These are phyloP conservation scores for Clitocybe nebularis DNA, from an alignment of 1,284 basidiomycete genomes.

Conservation along the genomic window DNA sequence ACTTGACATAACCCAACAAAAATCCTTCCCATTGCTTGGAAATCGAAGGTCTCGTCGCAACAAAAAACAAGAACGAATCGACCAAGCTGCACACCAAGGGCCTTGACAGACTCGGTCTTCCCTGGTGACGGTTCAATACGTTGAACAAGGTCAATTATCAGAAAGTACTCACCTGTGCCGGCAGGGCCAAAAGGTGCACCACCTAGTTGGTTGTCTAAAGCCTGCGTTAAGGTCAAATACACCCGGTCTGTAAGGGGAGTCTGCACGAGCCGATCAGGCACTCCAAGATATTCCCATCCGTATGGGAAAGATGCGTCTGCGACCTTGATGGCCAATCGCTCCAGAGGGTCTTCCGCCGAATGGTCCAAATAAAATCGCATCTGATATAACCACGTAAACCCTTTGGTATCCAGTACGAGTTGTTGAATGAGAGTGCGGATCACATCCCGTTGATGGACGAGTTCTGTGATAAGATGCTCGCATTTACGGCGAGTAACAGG, in stretches of 20 bases:
- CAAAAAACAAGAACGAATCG: conserved; percentile 99
- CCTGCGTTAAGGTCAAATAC: conserved; percentile 95
- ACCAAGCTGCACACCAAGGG: conserved; percentile 95
- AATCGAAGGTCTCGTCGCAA: conserved; percentile 99
- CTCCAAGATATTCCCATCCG: conserved; percentile 98
- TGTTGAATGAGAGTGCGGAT: conserved; percentile 77
- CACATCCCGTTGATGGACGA: conserved; percentile 97
- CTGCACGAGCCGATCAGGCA: conserved; percentile 95
- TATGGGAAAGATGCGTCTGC: conserved; percentile 95
- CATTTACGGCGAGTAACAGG: conserved; percentile 93
- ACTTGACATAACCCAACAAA: conserved; percentile 99
- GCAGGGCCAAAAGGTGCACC: conserved; percentile 98
- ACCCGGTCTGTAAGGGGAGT: conserved; percentile 98
- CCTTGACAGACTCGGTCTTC: conserved; percentile 99
- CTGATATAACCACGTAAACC: conserved; percentile 94
- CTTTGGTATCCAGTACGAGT: conserved; percentile 59
- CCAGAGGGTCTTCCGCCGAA: conserved; percentile 67
- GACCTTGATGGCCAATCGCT: conserved; percentile 78
- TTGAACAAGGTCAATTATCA: conserved; percentile 5
- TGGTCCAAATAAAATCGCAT: conserved; percentile 97
- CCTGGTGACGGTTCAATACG: conserved; percentile 38
- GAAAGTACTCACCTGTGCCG: conserved; percentile 71
- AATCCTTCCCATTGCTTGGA: conserved; percentile 99
- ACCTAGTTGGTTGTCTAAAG: conserved; percentile 90
- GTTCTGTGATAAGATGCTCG: conserved; percentile 98